Evolutionary conservation across 148 eudicot genomes (phyloP), one percentile per base, ranked within the genome.

Genomic region (Nyssa sinensis): DNA sequence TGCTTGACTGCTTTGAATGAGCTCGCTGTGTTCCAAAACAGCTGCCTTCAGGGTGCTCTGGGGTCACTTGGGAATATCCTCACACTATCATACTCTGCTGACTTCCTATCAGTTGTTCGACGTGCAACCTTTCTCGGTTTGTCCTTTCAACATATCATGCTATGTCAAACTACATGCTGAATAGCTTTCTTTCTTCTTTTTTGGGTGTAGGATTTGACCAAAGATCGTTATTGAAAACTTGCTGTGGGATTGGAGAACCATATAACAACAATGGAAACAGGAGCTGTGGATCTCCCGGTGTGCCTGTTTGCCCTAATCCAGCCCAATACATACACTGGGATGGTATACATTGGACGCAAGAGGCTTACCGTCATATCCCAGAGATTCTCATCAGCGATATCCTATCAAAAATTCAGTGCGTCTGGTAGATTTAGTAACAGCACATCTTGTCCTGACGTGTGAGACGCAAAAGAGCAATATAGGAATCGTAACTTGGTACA

Each of bases 1-100:
- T 81, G 83, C 62, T 9, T 81, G 34, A 74, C 41, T 13, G 53
- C 11, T 17, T 60, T 81, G 27, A 76, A 76, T 32, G 33, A 62
- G 19, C 61, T 76, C 10, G 74, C 80, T 0, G 12, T 28, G 28
- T 76, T 33, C 41, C 77, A 76, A 17, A 81, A 81, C 37, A 21
- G 72, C 27, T 30, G 23, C 39, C 77, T 81, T 21, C 69, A 51
- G 47, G 21, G 14, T 25, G 82, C 75, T 17, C 58, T 74, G 14
- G 28, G 23, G 33, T 53, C 74, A 11, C 71, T 81, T 17, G 55
- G 16, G 59, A 76, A 29, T 62, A 60, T 34, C 83, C 80, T 12
- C 14, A 39, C 30, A 73, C n/a, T 28, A 24, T 53, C 19, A 66
- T 80, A 23, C 79, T 66, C 2, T 76, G 11, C 37, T 11, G 75